Conservation (phyloP, 1,284 basidiomycete genomes). For the Mycena sp. region DNA sequence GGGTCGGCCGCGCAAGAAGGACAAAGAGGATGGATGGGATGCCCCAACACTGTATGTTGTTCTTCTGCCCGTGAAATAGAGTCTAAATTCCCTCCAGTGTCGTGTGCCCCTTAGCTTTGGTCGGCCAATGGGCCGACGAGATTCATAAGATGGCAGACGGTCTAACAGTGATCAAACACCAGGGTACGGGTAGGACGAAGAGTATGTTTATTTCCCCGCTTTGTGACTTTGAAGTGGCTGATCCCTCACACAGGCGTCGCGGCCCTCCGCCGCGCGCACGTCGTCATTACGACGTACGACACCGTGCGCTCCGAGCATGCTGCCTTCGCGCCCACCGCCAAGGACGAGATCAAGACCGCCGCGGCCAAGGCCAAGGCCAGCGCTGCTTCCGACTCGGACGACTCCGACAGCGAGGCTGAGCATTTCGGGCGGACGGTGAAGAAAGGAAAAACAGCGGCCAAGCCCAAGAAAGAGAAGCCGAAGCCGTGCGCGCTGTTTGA, state of each 20-base stretch:
- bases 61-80: slow-evolving; percentile 5
- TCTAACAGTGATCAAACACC: slow-evolving; percentile 83
- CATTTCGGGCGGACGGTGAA: slow-evolving; percentile 52
- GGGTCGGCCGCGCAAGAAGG: slow-evolving; percentile 72
- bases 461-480: slow-evolving; percentile 46
- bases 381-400: slow-evolving; percentile 38
- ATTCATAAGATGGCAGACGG: slow-evolving; percentile 80
- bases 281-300: slow-evolving; percentile 88
- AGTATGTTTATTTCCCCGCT: slow-evolving; percentile 50
- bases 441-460: slow-evolving; percentile 43
- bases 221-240: neutral
- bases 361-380: slow-evolving; percentile 44
- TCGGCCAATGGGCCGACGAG: slow-evolving; percentile 93
- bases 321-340: slow-evolving; percentile 54
- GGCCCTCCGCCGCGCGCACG: slow-evolving; percentile 70
- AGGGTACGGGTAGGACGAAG: slow-evolving; percentile 77
- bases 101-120: slow-evolving; percentile 84
- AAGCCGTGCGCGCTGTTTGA: slow-evolving; percentile 79
- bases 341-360: slow-evolving; percentile 57
- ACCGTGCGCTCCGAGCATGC: slow-evolving; percentile 81
- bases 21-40: slow-evolving; percentile 77
- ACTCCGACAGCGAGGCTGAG: slow-evolving; percentile 47
- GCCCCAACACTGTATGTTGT: slow-evolving; percentile 75
- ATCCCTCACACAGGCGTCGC: slow-evolving; percentile 68
- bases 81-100: slow-evolving; percentile 58